Percentiles rank a stretch among this genome's conserved stretches.
These are phyloP conservation scores for Venturia aucupariae DNA, from an alignment of 2,329 filamentous ascomycete species.

Conservation along the genomic window DNA sequence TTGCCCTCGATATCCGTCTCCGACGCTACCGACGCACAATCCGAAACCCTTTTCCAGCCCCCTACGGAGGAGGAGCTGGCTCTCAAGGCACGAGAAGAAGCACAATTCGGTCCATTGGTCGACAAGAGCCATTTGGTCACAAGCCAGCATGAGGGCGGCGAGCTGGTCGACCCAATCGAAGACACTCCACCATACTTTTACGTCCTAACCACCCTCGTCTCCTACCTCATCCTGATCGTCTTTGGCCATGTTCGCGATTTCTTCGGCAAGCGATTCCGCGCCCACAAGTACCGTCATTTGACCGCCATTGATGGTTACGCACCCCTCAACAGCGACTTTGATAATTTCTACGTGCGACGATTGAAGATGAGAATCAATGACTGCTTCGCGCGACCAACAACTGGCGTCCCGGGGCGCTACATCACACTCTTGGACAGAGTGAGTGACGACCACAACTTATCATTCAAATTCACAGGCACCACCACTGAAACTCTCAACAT, in stretches of 20 bases:
- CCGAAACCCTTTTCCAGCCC: slow-evolving; percentile 79
- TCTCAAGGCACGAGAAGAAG: slow-evolving; percentile 66
- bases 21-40: slow-evolving; percentile 60
- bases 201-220: slow-evolving; percentile 95
- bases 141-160: slow-evolving; percentile 74
- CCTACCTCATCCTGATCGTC: slow-evolving; percentile 89
- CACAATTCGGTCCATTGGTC: slow-evolving; percentile 82
- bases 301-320: slow-evolving; percentile 82
- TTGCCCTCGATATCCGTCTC: slow-evolving; percentile 89
- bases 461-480: slow-evolving; percentile 82
- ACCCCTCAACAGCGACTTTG: slow-evolving; percentile 93
- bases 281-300: slow-evolving; percentile 77
- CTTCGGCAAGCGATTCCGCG: slow-evolving; percentile 90
- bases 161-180: slow-evolving; percentile 74
- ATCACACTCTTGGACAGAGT: slow-evolving; percentile 88
- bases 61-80: slow-evolving; percentile 75
- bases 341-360: slow-evolving; percentile 93
- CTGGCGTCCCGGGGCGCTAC: slow-evolving; percentile 86
- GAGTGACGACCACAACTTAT: slow-evolving; percentile 84
- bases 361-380: slow-evolving; percentile 94
- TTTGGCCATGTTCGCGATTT: slow-evolving; percentile 95
- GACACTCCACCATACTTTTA: slow-evolving; percentile 97
- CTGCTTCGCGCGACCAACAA: slow-evolving; percentile 86
- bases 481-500: slow-evolving; percentile 93
- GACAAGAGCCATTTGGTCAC: slow-evolving; percentile 78